phyloP scores from a whole-genome alignment of 306 rosid genomes.

The Mucuna pruriens region DNA sequence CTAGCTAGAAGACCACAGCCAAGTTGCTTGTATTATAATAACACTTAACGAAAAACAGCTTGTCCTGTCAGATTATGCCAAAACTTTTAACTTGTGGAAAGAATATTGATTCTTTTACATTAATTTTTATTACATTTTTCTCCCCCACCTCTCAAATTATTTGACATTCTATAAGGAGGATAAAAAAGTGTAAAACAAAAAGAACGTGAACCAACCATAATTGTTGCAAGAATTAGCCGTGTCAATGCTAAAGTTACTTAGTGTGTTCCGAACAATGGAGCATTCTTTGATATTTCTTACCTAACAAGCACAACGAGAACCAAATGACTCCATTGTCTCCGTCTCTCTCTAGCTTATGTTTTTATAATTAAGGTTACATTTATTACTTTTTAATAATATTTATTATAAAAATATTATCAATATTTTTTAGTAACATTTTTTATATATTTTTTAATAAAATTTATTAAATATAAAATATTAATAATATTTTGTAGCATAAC shows the following conservation, averaged over 20 bases:
- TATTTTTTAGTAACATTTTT: too few species aligned
- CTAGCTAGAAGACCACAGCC: neutral
- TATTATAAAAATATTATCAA: too few species aligned
- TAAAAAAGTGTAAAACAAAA: neutral
- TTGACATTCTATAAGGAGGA: neutral
- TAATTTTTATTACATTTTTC: neutral
- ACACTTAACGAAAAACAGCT: neutral
- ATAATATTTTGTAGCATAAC: too few species aligned
- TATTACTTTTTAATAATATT: too few species aligned
- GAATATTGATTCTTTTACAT: neutral
- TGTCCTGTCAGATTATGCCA: neutral
- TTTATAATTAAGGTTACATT: too few species aligned
- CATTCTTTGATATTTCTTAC: conserved; percentile 22
- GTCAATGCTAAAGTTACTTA: neutral
- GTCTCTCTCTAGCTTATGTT: conserved; percentile 20
- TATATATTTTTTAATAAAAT: too few species aligned
- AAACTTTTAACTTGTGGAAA: too few species aligned
- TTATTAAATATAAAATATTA: too few species aligned
- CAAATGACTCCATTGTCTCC: conserved; percentile 15
- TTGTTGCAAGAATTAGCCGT: neutral
- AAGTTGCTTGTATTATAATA: neutral
- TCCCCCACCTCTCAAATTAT: neutral
- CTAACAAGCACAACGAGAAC: conserved; percentile 42
- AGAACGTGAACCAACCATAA: conserved; percentile 2
- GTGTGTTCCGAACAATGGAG: neutral